Base-by-base conservation (phyloP, 345 rosid genomes). In the Arabis hirsuta region DNA sequence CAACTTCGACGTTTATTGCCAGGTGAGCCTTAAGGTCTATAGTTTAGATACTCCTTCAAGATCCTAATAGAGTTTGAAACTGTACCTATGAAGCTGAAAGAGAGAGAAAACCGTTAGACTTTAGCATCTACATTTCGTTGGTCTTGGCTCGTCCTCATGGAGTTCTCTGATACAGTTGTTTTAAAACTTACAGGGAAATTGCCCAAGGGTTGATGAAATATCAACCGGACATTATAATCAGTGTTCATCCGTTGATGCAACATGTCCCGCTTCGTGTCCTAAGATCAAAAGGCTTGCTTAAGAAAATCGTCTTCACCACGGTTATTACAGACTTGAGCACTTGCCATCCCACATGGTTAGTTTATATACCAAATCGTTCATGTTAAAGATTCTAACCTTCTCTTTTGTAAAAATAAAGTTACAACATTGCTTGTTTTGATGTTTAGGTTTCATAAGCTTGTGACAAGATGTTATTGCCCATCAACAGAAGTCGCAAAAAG, bases 201-300 rank as follows among this genome's bases (percentile, higher is more conserved):
- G 97, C 97, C 9, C 90, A 85, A 79, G 99, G 99, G 54, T 81
- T 96, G 73, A 89, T 96, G 99, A 96, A 96, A 71, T 96, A 96
- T 80, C 88, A 88, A 82, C 99, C 99, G 1, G 92, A 96, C 73
- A 84, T 96, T 54, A 92, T 96, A 78, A 86, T 92, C 44, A 96
- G 99, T 68, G 99, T 96, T 20, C 99, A 96, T 81, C 98, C 98
- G 3, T 81, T 96, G 65, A 90, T 96, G 98, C 99, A 96, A 71
- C 99, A 96, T 31, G 99, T 96, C 73, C 99, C 99, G 32, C 96
- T 96, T 78, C 96, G 98, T 66, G 82, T 96, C 69, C 74, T 96
- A 82, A 87, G 87, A 83, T 82, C 94, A 19, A 96, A 85, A 74
- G 99, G 99, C 45, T 90, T 92, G 73, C 67, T 96, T 68, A 50